Evolutionary conservation across 1,139 yeast species (phyloP).

Genomic region (Lodderomyces orthopsilosis): DNA sequence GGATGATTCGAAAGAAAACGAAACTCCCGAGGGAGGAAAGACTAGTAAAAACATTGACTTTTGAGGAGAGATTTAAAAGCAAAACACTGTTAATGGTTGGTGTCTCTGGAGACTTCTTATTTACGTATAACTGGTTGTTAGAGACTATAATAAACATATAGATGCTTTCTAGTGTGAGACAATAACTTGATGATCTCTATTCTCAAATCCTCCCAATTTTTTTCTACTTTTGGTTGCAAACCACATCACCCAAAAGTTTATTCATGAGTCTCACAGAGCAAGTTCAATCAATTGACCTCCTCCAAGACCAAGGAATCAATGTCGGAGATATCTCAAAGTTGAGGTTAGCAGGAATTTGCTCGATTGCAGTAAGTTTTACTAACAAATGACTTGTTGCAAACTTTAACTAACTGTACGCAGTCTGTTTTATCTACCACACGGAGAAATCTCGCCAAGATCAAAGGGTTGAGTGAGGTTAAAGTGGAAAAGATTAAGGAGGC

Average conservation of each 20-base stretch:
- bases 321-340: conserved; percentile 57
- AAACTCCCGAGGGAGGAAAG: conserved; percentile 21
- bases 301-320: conserved; percentile 56
- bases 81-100: background rate
- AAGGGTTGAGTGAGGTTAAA: conserved; percentile 56
- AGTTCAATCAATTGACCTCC: conserved; percentile 41
- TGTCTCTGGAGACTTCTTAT: too few relatives aligned
- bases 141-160: too few relatives aligned
- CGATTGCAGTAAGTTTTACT: conserved; percentile 43
- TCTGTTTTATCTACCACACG: conserved; percentile 54
- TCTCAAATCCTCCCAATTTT: too few relatives aligned
- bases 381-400: background rate
- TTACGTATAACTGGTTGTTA: too few relatives aligned
- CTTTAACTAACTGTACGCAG: conserved; percentile 18
- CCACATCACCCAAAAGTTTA: background rate
- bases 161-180: too few relatives aligned
- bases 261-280: conserved; percentile 8
- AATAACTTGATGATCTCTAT: too few relatives aligned
- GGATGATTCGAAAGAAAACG: conserved; percentile 48
- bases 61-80: conserved; percentile 13
- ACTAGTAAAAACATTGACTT: conserved; percentile 39
- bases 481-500: conserved; percentile 65
- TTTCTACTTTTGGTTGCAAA: conserved; percentile 13
- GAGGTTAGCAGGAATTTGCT: conserved; percentile 51
- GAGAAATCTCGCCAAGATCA: conserved; percentile 49